Evolutionary conservation across 192 early-diverging fungal genomes (phyloP).

Genomic region (Spizellomyces punctatus): DNA sequence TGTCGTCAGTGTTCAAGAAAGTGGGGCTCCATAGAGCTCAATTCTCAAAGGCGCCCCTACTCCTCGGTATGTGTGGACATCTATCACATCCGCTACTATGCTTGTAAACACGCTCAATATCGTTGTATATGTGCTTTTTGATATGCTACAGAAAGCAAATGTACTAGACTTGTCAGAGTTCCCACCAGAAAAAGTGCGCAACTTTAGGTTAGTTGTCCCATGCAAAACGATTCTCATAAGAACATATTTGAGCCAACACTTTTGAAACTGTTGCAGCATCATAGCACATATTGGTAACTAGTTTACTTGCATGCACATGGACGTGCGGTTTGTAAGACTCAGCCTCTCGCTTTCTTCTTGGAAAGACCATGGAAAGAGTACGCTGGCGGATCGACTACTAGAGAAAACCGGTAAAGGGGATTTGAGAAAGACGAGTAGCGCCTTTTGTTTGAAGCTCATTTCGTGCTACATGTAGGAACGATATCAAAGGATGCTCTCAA

Average conservation of each 20-base stretch:
- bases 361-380: constrained; percentile 58
- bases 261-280: constrained; percentile 22
- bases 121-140: no score
- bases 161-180: constrained; percentile 48
- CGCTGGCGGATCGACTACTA: constrained; percentile 90
- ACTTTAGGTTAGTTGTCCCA: constrained; percentile 59
- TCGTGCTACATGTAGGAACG: constrained; percentile 45
- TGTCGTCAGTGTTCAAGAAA: no score
- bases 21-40: no score
- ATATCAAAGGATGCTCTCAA: constrained; percentile 72
- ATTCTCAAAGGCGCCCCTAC: no score
- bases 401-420: constrained; percentile 76
- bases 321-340: neutral
- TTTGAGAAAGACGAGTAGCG: constrained; percentile 1
- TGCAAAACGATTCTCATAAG: neutral
- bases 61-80: no score
- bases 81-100: no score
- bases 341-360: neutral
- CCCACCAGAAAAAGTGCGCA: constrained; percentile 82
- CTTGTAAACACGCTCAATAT: no score
- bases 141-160: constrained; percentile 1
- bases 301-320: neutral
- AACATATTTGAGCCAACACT: no score
- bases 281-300: constrained; percentile 49
- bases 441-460: neutral